A percentile compares a stretch with the other conserved stretches of the same genome.
These are phyloP conservation scores for Zancudomyces culisetae DNA, from an alignment of 371 early-diverging fungal species.

Conservation along the genomic window DNA sequence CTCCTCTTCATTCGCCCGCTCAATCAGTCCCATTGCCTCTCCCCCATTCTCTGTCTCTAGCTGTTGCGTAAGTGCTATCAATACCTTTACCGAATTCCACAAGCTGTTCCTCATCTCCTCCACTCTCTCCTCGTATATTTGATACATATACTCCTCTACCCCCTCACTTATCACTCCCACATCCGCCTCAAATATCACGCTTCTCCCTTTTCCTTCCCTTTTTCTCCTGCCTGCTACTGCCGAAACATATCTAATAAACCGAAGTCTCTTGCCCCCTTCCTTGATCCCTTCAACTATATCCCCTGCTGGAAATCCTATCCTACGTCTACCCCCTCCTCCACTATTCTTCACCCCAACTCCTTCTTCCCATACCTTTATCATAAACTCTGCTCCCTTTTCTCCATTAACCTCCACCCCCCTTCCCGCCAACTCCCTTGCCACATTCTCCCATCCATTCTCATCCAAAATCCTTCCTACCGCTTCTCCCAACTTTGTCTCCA, in stretches of 20 bases:
- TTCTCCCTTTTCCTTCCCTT: background rate
- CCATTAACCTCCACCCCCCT: background rate
- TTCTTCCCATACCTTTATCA: background rate
- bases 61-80: slow-evolving; percentile 17
- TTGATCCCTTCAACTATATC: background rate
- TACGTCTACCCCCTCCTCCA: background rate
- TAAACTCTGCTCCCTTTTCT: background rate
- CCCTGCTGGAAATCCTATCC: background rate
- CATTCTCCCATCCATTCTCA: background rate
- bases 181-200: background rate
- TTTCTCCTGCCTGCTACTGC: background rate
- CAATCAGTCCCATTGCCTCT: slow-evolving; percentile 17
- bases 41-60: slow-evolving; percentile 19
- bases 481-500: background rate
- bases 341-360: background rate
- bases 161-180: background rate
- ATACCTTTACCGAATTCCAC: slow-evolving; percentile 24
- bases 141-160: slow-evolving; percentile 15
- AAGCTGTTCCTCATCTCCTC: slow-evolving; percentile 17
- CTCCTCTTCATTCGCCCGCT: slow-evolving; percentile 17
- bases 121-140: slow-evolving; percentile 13
- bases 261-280: background rate
- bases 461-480: background rate
- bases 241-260: background rate
- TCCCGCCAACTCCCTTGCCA: background rate